Evolutionary conservation across 1,139 yeast species (phyloP), one percentile per base, ranked within the genome.

Genomic region (Meyerozyma smithsonii): DNA sequence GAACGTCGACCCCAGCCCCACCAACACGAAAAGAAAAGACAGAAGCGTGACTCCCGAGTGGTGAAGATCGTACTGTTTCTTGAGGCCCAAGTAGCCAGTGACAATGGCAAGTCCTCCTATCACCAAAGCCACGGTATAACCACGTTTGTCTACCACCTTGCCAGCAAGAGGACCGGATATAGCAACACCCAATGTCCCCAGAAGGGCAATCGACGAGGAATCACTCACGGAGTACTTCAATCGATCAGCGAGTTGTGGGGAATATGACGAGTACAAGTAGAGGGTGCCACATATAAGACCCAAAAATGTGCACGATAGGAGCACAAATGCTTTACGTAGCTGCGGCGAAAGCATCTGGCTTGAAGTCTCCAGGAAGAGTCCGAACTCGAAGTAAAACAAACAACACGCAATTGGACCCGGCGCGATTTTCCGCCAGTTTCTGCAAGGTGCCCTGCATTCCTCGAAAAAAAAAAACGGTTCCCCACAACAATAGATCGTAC

Each of bases 231-330:
- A 55, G 45, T 81, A 70, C 15, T 62, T 59, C 36, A 81, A 66
- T 38, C 65, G 66, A 19, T 62, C 61, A 3, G 85, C 83, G 46
- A 79, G 62, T 51, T 80, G 86, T 4, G 87, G 85, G 36, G 83
- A 79, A 51, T 77, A 80, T 5, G 83, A 77, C 3, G 80, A 74
- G 52, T 74, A 79, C 24, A 78, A 56, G 52, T 79, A 79, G 55
- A 79, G 64, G 5, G 85, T 79, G 4, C 86, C 86, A 53, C 84
- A 63, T 32, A 75, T 77, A 39, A 79, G 60, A 30, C 81, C 79
- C 23, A 73, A 55, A 39, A 73, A 61, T 3, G 80, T 72, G 48
- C 79, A 72, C 25, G 75, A 64, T 19, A 70, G 51, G 39, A 75
- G 60, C 34, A 69, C 60, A 38, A 65, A 56, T 21, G 58, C 64